Base-by-base conservation (phyloP, 129 eudicot genomes). In the Flaveria bidentis region DNA sequence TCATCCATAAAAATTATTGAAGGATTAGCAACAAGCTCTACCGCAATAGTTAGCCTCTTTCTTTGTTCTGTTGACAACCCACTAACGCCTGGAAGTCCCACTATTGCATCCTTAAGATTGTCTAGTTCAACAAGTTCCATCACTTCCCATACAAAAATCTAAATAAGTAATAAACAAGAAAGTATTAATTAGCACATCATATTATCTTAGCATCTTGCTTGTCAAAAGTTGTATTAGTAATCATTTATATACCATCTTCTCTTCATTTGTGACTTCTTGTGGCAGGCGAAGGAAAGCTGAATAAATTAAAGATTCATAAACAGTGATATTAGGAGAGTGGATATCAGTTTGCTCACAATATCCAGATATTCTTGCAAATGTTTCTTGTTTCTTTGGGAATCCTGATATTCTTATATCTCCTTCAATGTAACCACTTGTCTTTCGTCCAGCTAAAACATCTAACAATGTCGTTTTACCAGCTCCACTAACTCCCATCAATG, bases 1-100 rank as follows among this genome's bases (percentile, higher is more conserved):
- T 95, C 99, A 63, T 94, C 98, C 98, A 94, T 94, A 77, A 94
- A 94, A 56, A 94, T 94, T 71, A 95, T 95, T 1, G 99, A 95
- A 22, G 99, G 99, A 79, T 95, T 95, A 10, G 99, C 99, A 73
- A 95, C 99, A 22, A 95, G 94, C 60, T 95, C 99, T 6, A 95
- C 99, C 22, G 96, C 97, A 65, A 95, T 95, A 22, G 99, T 95
- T 52, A 95, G 82, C 75, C 99, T 79, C 80, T 95, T 95, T 66
- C 99, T 87, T 65, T 91, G 98, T 78, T 88, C 97, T 0, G 97
- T 94, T 60, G 98, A 91, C 60, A 94, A 73, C 6, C 97, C 98
- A 44, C 80, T 87, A 25, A 90, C 78, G 64, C 98, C 96, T 2
- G 98, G 96, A 55, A 91, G 83, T 67, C 98, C 98, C 18, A 94